Evolutionary conservation across 2,329 filamentous ascomycete species (phyloP), one percentile per base, ranked within the genome.

Genomic region (Alternaria brassicae): DNA sequence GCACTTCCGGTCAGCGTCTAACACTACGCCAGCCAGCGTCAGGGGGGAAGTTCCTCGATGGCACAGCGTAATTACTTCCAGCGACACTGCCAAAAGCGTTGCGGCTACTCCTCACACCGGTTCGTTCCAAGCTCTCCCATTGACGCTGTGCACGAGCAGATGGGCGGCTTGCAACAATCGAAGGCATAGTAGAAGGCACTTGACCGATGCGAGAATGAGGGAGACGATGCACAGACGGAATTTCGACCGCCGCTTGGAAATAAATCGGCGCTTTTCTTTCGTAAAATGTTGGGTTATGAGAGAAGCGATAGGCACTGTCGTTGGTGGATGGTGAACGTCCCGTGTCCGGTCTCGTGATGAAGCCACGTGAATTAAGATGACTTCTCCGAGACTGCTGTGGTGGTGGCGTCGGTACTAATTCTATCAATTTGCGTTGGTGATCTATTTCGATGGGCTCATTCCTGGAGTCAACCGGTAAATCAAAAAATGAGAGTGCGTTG

Each of bases 401-500:
- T 17, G 44, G n/a, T 28, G 30, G 19, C 4, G 32, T 37, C 21
- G 56, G 47, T n/a, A 45, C 57, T 13, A 48, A 36, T 15, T 42
- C 56, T 13, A 51, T 41, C n/a, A 32, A 30, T 13, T 17, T 54
- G 4, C 51, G 42, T 21, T 32, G 47, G 17, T 50, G 36, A 8
- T 45, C 49, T 27, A 59, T 30, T 17, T 60, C 34, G 15, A 70
- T 63, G 6, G 57, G 61, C 13, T 68, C 63, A 15, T 69, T 66
- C 6, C 54, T 62, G 8, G 58, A 58, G 45, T 71, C 66, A 10
- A 72, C 59, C 17, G 75, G 75, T 6, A 66, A 65, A n/a, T 73
- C 50, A 34, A 78, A 72, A 58, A 78, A 78, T 0, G 77, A 78
- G 13, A 77, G 70, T 3, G 72, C 72, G 47, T 79, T 77, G 7